Base-by-base conservation (phyloP, 108 stramenopile species). In the Fistulifera solaris region DNA sequence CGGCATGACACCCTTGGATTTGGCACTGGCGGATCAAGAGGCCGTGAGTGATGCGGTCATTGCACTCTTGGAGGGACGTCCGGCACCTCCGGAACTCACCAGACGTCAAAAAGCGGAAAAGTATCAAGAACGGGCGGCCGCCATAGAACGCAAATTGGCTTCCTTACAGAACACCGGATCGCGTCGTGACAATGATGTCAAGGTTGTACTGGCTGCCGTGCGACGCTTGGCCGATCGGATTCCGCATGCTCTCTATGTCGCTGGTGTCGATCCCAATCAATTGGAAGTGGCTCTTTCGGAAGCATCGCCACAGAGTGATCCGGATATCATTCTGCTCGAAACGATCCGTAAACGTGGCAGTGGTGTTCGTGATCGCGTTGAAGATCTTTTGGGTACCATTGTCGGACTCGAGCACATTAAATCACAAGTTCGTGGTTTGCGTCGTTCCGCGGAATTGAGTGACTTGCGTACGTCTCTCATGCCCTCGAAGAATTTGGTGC, bases 401-500 rank as follows among this genome's bases (percentile, higher is more conserved):
- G 81, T 93, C 58, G 83, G 90, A 24, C 63, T 93, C 66, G 90
- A 93, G 41, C 86, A 88, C 41, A 72, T 93, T 68, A 93, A 93
- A 65, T 75, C 72, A 64, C 90, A 93, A 76, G 89, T 91, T 18
- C 75, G 75, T 70, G 81, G 81, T 58, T 56, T 83, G 47, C 81
- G 90, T 54, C 82, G 90, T 40, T 78, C 86, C 17, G 83, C 85
- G 3, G 90, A 93, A 63, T 86, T 93, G 59, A 74, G 73, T 40
- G 86, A 93, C 65, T 75, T 88, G 41, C 77, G 80, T 17, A 86
- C 87, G 63, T 73, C 71, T 22, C 72, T 92, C 35, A 70, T 87
- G 41, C 86, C 90, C 27, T 49, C 66, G 40, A 71, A 67, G 41
- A 55, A 70, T 12, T 61, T 28, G 38, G 67, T 59, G 27, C 63